Conservation (phyloP, 106 monocot species). For the Acorus gramineus region DNA sequence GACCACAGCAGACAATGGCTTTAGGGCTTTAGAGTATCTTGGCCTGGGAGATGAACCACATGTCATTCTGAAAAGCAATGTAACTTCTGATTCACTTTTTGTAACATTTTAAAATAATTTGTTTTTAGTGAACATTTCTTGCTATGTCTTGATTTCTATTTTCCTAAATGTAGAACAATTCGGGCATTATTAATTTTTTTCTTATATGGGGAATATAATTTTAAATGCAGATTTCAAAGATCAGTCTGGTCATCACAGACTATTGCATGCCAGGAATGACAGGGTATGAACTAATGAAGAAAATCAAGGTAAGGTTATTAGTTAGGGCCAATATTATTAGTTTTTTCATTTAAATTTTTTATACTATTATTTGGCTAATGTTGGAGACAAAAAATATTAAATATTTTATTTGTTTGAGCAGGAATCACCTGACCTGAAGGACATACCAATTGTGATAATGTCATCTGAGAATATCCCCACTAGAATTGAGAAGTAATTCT, state of each 20-base stretch:
- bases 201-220: too few relatives aligned
- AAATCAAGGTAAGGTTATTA: constrained; percentile 17
- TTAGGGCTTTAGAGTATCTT: constrained; percentile 27
- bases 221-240: constrained; percentile 9
- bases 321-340: not conserved
- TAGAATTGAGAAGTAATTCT: constrained; percentile 5
- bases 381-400: too few relatives aligned
- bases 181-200: too few relatives aligned
- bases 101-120: not conserved
- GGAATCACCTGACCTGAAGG: constrained; percentile 6
- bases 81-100: not conserved
- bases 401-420: not conserved
- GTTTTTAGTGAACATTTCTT: not conserved
- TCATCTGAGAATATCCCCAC: constrained; percentile 6
- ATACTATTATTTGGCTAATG: not conserved
- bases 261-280: constrained; percentile 34
- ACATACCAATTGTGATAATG: constrained; percentile 6
- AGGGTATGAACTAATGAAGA: constrained; percentile 28
- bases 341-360: not conserved
- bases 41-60: constrained; percentile 11
- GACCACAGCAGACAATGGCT: constrained; percentile 30
- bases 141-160: not conserved
- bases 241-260: constrained; percentile 28
- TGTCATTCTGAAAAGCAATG: not conserved
- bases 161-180: too few relatives aligned